Evolutionary conservation across 106 monocot genomes (phyloP).

Genomic region (Cymbidium sinense): DNA sequence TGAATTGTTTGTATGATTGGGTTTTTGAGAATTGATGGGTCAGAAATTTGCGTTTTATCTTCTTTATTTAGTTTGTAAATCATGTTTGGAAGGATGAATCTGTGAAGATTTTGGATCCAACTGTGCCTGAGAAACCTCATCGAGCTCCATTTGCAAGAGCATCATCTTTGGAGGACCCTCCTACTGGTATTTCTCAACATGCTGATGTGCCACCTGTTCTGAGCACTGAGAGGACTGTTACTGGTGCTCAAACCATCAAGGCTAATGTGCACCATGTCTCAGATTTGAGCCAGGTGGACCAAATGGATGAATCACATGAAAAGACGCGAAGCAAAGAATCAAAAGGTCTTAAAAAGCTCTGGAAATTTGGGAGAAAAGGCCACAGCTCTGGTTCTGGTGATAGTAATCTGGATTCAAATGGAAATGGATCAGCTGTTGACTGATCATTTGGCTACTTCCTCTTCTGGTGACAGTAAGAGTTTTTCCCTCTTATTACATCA

Average conservation of each 20-base stretch:
- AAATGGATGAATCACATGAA: slow-evolving; percentile 31
- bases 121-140: slow-evolving; percentile 28
- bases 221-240: slow-evolving; percentile 17
- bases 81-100: slow-evolving; percentile 18
- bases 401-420: slow-evolving; percentile 31
- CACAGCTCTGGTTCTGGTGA: slow-evolving; percentile 35
- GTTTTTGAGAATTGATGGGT: background rate
- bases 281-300: slow-evolving; percentile 16
- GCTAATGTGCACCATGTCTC: slow-evolving; percentile 10
- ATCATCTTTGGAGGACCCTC: slow-evolving; percentile 45
- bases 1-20: background rate
- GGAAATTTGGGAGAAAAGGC: slow-evolving; percentile 78
- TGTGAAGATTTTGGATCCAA: slow-evolving; percentile 13
- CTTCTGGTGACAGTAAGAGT: slow-evolving; percentile 52
- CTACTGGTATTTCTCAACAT: slow-evolving; percentile 10
- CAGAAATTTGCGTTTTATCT: background rate
- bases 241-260: slow-evolving; percentile 18
- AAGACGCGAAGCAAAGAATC: slow-evolving; percentile 56
- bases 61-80: slow-evolving; percentile 28
- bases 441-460: slow-evolving; percentile 22
- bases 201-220: slow-evolving; percentile 8
- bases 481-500: background rate
- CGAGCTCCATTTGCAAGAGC: slow-evolving; percentile 58
- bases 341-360: slow-evolving; percentile 74
- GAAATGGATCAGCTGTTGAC: slow-evolving; percentile 38